Base-by-base conservation (phyloP, 306 rosid genomes). In the Crataegus laevigata region DNA sequence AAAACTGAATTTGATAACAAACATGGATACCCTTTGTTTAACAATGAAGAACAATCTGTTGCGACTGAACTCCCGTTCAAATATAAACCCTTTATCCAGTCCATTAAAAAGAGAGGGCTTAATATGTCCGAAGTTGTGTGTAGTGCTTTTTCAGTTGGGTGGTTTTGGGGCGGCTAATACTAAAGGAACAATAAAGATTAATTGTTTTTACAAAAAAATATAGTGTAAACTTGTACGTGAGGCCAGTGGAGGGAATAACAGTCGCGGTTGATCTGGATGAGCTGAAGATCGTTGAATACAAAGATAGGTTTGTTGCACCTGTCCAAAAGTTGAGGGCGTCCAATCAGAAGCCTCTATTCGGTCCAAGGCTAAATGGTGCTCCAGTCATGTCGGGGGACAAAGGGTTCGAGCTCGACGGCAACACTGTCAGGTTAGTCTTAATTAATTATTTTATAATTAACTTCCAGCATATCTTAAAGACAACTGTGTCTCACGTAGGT, bases 191-290 rank as follows among this genome's bases (percentile, higher is more conserved):
- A 21, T 74, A 15, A 85, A 76, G 24, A 17, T 82, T 1, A 67
- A 52, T 12, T 82, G 82, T 5, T 82, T 55, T 61, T 79, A 79
- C 24, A 73, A 62, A 21, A 68, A 82, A 82, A 2, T 84, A 76
- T 15, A 82, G 80, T 4, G 75, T 80, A 8, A 85, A 85, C 63
- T 38, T 79, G 67, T 82, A 72, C 22, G 26, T 82, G 76, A 79
- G 82, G 45, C 82, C 84, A 1, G 22, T 85, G 72, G 84, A 85
- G 67, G 88, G 88, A 5, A 78, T 85, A 38, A 59, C 75, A 9
- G 25, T 82, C 75, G 70, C 51, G 68, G 78, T 85, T 67, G 74
- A 82, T 61, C 84, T 85, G 30, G 84, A 85, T 54, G 71, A 57
- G 78, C 70, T 76, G 76, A 82, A 79, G 64, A 85, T 82, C 8